Evolutionary conservation across 305 asterid species (phyloP).

Genomic region (Fraxinus nigra): DNA sequence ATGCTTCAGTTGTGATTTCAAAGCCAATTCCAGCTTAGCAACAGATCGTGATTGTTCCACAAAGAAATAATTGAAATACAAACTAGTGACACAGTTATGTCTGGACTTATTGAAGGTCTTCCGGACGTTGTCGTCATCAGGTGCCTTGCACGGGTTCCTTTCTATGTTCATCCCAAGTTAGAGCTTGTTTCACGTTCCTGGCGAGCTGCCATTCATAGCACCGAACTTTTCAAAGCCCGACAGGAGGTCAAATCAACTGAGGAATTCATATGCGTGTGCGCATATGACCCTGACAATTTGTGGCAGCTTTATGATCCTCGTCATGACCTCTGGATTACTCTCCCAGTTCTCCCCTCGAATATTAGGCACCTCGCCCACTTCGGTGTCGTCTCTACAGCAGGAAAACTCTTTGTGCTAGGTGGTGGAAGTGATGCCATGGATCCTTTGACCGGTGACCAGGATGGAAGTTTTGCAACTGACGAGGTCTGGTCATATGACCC

Average conservation of each 20-base stretch:
- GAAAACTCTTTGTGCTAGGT: constrained; percentile 87
- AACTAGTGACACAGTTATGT: constrained; percentile 43
- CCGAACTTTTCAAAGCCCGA: constrained; percentile 85
- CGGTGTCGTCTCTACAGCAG: constrained; percentile 78
- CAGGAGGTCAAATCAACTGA: constrained; percentile 69
- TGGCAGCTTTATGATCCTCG: constrained; percentile 91
- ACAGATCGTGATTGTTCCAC: constrained; percentile 7
- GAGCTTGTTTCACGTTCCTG: constrained; percentile 87
- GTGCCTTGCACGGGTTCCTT: constrained; percentile 93
- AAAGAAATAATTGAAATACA: constrained; percentile 18
- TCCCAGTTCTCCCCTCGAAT: constrained; percentile 80
- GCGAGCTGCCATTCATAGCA: constrained; percentile 68
- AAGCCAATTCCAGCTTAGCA: constrained; percentile 18
- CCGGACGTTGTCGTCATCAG: constrained; percentile 90
- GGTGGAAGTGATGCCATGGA: constrained; percentile 97
- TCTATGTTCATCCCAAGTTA: constrained; percentile 67
- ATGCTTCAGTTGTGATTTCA: neutral
- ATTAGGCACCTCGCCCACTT: constrained; percentile 88
- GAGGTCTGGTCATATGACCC: constrained; percentile 95
- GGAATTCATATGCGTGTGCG: constrained; percentile 77
- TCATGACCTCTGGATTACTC: constrained; percentile 83
- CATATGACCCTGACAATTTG: constrained; percentile 89
- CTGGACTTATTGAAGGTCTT: constrained; percentile 95
- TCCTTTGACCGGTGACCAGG: constrained; percentile 90
- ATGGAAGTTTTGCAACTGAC: constrained; percentile 85